A percentile compares a stretch with the other conserved stretches of the same genome.
These are phyloP conservation scores for Candida mattraensis DNA, from an alignment of 805 yeast species.

Conservation along the genomic window DNA sequence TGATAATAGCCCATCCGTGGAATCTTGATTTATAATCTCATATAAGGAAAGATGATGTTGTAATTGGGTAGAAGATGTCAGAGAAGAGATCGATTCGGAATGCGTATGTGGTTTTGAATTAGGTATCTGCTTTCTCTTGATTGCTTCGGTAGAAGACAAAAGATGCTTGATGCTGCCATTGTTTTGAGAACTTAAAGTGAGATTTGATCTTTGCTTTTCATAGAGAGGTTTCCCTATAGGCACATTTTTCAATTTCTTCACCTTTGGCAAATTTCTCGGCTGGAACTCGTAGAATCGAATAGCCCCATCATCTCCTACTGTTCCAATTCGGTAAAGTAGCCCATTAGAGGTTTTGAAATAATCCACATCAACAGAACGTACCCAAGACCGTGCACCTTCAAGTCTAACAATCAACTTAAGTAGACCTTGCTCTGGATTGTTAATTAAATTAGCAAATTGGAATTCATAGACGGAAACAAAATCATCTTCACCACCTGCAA, in stretches of 20 bases:
- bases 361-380: slow-evolving; percentile 46
- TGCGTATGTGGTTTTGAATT: slow-evolving; percentile 13
- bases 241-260: slow-evolving; percentile 24
- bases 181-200: slow-evolving; percentile 15
- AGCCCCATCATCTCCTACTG: slow-evolving; percentile 57
- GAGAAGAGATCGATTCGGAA: slow-evolving; percentile 31
- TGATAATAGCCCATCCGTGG: slow-evolving; percentile 7
- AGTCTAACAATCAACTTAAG: slow-evolving; percentile 32
- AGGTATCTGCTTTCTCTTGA: slow-evolving; percentile 17
- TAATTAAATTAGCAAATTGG: slow-evolving; percentile 10
- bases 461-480: slow-evolving; percentile 44
- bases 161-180: slow-evolving; percentile 12
- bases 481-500: slow-evolving; percentile 59
- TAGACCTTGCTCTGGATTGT: slow-evolving; percentile 17
- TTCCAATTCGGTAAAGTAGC: slow-evolving; percentile 46
- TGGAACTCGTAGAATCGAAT: slow-evolving; percentile 55
- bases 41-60: slow-evolving; percentile 27
- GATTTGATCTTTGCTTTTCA: slow-evolving; percentile 15
- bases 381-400: slow-evolving; percentile 55
- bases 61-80: slow-evolving; percentile 27
- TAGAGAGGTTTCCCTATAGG: slow-evolving; percentile 10
- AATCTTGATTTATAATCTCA: slow-evolving; percentile 30
- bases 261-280: slow-evolving; percentile 42
- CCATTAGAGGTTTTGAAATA: slow-evolving; percentile 33
- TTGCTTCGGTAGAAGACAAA: slow-evolving; percentile 7